A percentile compares a stretch with the other conserved stretches of the same genome.
Conservation (phyloP, 1,139 yeast genomes). For the Debaryomyces coudertii region DNA sequence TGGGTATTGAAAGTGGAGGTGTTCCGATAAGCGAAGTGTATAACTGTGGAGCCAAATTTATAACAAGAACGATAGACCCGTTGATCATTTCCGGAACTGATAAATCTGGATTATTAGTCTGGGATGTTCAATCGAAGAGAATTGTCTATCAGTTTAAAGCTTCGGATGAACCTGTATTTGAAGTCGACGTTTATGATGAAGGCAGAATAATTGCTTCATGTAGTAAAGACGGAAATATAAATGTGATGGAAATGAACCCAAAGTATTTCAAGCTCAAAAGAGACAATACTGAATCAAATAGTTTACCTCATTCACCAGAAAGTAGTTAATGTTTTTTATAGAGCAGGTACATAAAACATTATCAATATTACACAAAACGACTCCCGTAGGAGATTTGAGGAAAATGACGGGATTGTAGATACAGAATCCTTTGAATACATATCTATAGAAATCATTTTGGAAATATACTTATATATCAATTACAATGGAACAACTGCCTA, state of each 20-base stretch:
- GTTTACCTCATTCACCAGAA: constrained; percentile 2
- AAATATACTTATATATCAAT: not conserved
- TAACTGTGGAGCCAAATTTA: constrained; percentile 54
- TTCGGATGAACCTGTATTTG: constrained; percentile 46
- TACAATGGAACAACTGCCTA: constrained; percentile 38
- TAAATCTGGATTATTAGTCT: constrained; percentile 57
- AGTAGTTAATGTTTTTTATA: not conserved
- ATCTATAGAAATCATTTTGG: not conserved
- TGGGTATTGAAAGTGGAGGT: constrained; percentile 32
- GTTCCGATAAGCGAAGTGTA: constrained; percentile 45
- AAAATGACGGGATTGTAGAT: not conserved
- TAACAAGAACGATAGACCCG: constrained; percentile 37
- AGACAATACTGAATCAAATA: not conserved
- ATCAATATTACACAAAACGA: not conserved
- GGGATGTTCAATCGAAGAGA: constrained; percentile 77
- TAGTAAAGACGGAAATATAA: constrained; percentile 28
- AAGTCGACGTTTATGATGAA: constrained; percentile 44
- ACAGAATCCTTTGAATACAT: not conserved
- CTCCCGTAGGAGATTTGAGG: not conserved
- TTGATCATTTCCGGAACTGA: constrained; percentile 71
- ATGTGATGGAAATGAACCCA: constrained; percentile 27
- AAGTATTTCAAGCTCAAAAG: constrained; percentile 12
- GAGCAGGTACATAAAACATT: not conserved
- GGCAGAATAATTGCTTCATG: constrained; percentile 47
- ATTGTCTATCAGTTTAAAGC: constrained; percentile 41